phyloP scores from a whole-genome alignment of 768 basidiomycete species.

The Kockovaella imperatae region DNA sequence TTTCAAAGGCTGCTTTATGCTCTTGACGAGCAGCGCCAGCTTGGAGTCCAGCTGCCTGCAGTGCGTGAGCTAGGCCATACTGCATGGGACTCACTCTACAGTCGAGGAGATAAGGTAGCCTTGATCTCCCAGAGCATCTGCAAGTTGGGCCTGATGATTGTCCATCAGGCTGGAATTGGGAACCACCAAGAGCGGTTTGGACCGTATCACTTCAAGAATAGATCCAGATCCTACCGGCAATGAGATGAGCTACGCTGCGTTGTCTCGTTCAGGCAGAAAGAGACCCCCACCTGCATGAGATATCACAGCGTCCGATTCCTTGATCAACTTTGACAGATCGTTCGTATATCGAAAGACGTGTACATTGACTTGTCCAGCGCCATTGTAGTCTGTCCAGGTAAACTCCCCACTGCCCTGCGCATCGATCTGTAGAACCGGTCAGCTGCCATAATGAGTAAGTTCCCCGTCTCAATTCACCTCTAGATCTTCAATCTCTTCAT shows the following conservation, averaged over 20 bases:
- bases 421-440: too few relatives aligned
- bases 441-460: too few relatives aligned
- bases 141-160: slow-evolving; percentile 88
- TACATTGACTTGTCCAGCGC: slow-evolving; percentile 49
- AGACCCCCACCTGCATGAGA: slow-evolving; percentile 76
- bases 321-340: slow-evolving; percentile 60
- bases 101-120: slow-evolving; percentile 24
- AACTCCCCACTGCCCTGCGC: slow-evolving; percentile 5
- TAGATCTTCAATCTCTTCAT: not conserved
- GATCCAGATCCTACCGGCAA: slow-evolving; percentile 72
- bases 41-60: not conserved
- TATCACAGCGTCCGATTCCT: slow-evolving; percentile 67
- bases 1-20: not conserved
- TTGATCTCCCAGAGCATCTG: slow-evolving; percentile 52
- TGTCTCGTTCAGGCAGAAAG: not conserved
- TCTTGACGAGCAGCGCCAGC: not conserved
- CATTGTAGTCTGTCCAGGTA: not conserved
- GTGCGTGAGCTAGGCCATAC: not conserved
- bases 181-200: slow-evolving; percentile 63
- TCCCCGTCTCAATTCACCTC: not conserved
- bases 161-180: slow-evolving; percentile 83
- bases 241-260: not conserved
- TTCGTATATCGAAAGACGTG: slow-evolving; percentile 68
- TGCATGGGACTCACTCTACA: slow-evolving; percentile 20
- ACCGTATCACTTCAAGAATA: slow-evolving; percentile 75